These are phyloP conservation scores for Dendrothele bispora DNA, from an alignment of 768 basidiomycete species.

Conservation along the genomic window DNA sequence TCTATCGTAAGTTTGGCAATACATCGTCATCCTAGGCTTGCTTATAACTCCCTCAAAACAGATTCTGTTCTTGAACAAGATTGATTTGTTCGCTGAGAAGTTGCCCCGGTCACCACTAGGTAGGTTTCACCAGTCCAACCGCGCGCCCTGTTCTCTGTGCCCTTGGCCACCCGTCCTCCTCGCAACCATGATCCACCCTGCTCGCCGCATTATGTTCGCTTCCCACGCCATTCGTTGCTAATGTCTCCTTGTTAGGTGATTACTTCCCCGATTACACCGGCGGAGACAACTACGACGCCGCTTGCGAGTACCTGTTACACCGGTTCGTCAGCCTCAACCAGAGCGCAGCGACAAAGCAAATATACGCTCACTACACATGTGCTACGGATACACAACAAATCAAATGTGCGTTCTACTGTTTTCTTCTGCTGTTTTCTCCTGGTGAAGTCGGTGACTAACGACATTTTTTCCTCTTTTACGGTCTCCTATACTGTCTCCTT, in stretches of 20 bases:
- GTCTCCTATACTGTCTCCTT: no score
- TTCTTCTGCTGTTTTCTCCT: no score
- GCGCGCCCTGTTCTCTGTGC: neutral
- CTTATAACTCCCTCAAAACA: constrained; percentile 23
- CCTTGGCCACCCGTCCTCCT: constrained; percentile 38
- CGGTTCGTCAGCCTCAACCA: constrained; percentile 92
- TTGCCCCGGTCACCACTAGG: constrained; percentile 79
- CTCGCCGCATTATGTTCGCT: neutral
- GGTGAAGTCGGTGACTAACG: no score
- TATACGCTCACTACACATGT: constrained; percentile 91
- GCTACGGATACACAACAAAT: constrained; percentile 95
- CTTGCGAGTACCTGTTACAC: constrained; percentile 73
- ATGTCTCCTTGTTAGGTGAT: constrained; percentile 28
- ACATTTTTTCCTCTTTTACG: no score
- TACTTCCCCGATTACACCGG: constrained; percentile 94
- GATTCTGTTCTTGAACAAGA: constrained; percentile 97
- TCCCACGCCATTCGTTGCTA: neutral
- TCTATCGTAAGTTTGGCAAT: constrained; percentile 65
- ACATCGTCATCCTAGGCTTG: neutral
- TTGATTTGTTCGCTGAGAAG: constrained; percentile 94
- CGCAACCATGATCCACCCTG: neutral
- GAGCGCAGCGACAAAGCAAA: constrained; percentile 82
- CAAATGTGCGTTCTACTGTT: constrained; percentile 65
- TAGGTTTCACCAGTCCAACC: constrained; percentile 46
- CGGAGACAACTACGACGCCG: constrained; percentile 85